Base-by-base conservation (phyloP, 208 protist species). In the Leishmania amazonensis region DNA sequence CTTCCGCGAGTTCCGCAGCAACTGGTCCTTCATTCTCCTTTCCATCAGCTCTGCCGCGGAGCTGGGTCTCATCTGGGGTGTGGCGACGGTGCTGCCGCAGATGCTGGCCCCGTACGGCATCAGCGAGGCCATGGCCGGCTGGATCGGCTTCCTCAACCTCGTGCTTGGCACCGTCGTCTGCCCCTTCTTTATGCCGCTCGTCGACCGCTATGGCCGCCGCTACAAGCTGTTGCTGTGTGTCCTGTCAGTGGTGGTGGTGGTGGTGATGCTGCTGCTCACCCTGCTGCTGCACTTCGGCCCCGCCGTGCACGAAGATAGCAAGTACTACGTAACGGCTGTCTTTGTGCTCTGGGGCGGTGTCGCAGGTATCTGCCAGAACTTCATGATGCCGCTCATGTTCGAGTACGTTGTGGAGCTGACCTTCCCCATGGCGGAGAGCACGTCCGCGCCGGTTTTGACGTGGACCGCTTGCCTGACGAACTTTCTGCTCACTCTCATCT, bases 351-450 rank as follows among this genome's bases (percentile, higher is more conserved):
- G 89, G 89, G 90, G 90, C 60, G 90, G 89, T 15, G 70, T 95
- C 1, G 87, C 89, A 1, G 92, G 92, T 0, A 38, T 96, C 1
- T 96, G 89, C 53, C 90, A 93, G 82, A 96, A 96, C 81, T 91
- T 92, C 51, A 92, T 93, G 88, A 93, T 96, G 89, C 92, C 92
- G 11, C 80, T 96, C 68, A 91, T 94, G 87, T 96, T 94, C 84
- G 90, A 96, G 81, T 96, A 91, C 85, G 92, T 93, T 5, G 87
- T 96, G 71, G 92, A 96, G 87, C 81, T 96, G 15, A 96, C 92
- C 31, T 96, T 94, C 81, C 92, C 92, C 8, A 84, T 94, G 85
- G 82, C 83, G 11, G 92, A 96, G 84, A 91, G 86, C 68, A 94
- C 90, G 40, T 93, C 90, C 68, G 92, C 90, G 24, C 90, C 92